Percentiles rank a stretch among this genome's conserved stretches.
phyloP scores from a whole-genome alignment of 306 rosid genomes.

The Macrotyloma uniflorum region DNA sequence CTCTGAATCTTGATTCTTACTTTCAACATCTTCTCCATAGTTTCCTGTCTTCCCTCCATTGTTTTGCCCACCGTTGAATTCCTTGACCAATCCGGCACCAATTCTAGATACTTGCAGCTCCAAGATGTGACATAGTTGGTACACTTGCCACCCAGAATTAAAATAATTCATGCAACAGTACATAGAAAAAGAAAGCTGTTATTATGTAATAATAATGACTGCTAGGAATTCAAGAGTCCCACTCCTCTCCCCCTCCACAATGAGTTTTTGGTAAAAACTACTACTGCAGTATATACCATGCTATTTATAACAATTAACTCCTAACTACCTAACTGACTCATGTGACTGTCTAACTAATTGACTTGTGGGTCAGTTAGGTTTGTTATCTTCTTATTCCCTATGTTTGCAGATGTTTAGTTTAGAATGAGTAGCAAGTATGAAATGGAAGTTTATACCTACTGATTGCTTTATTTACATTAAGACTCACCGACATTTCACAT shows the following conservation, averaged over 20 bases:
- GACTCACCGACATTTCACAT: background rate
- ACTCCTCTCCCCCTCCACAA: background rate
- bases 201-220: background rate
- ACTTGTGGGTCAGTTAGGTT: no score
- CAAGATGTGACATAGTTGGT: background rate
- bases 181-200: background rate
- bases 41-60: background rate
- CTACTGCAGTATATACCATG: background rate
- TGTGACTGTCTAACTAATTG: no score
- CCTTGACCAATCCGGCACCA: background rate
- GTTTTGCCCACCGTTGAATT: background rate
- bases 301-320: background rate
- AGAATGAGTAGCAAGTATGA: background rate
- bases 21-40: background rate
- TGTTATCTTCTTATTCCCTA: no score
- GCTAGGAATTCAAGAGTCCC: background rate
- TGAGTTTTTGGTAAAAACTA: background rate
- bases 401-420: background rate
- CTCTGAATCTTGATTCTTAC: background rate
- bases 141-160: background rate
- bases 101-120: background rate
- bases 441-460: background rate
- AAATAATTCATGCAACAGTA: background rate
- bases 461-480: background rate
- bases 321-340: background rate